Base-by-base conservation (phyloP, 2,329 filamentous ascomycete species). In the Canariomyces notabilis region DNA sequence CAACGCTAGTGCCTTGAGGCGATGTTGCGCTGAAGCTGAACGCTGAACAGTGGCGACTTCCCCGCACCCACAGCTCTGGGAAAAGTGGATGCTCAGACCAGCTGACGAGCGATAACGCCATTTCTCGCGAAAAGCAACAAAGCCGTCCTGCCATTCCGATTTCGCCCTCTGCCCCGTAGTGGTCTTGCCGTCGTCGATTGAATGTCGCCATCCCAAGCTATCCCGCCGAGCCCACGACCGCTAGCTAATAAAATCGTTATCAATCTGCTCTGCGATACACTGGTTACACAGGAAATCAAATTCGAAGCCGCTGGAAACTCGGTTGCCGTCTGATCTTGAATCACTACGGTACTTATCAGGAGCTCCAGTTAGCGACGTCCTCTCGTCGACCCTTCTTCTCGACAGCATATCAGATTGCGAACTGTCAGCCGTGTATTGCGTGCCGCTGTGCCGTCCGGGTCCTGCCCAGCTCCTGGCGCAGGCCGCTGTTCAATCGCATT, bases 31-130 rank as follows among this genome's bases (percentile, higher is more conserved):
- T 43, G 34, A 32, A 42, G 7, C 31, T 31, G 23, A 16, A 39
- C 45, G 47, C 44, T 55, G n/a, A 57, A 52, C 54, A 54, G 38
- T 1, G 5, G 49, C 22, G 26, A 55, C 50, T 49, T 56, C 48
- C 46, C 56, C 50, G 50, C 53, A 52, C 37, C 46, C 48, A 37
- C 44, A 39, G 21, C 23, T 39, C 21, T 39, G 46, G 44, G 33
- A 36, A 29, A 29, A 34, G 50, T 39, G 46, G 42, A 23, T 41
- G 49, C 50, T 38, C 36, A 19, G 48, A 39, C 48, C 54, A 53
- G 32, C 36, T 39, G 37, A 35, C 48, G 41, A 50, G 38, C 53
- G 55, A 61, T 59, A 59, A 59, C 59, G 59, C 59, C 52, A 60
- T 61, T 56, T 46, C 42, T 49, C 47, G 52, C 35, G 44, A 41